Evolutionary conservation across 2,329 filamentous ascomycete species (phyloP), one percentile per base, ranked within the genome.

Genomic region (Aciculosporium take): DNA sequence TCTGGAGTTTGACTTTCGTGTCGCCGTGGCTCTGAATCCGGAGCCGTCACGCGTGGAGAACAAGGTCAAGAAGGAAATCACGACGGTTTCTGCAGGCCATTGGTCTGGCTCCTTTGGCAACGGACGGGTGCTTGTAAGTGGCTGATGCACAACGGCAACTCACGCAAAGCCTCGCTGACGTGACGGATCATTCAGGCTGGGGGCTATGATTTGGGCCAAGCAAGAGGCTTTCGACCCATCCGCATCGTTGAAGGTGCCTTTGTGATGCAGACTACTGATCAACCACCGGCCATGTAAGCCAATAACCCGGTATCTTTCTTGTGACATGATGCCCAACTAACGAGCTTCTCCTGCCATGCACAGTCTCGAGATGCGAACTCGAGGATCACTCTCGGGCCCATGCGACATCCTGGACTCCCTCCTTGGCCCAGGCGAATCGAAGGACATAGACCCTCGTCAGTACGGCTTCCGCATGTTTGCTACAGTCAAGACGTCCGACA

Each of bases 51-150:
- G 60, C 18, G 60, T 70, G 30, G 67, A 67, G 24, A 52, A 56
- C 10, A 59, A 65, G 39, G 63, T 61, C 27, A 59, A 63, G 42
- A 63, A 68, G 44, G 69, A 71, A 48, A 69, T 69, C 53, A 67
- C 68, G 23, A 66, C 66, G 10, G 66, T 71, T 39, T 60, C 60
- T 7, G 62, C 62, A 8, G 68, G 68, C 2, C 57, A 55, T 9
- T 72, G 67, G 66, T 65, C 63, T 7, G 68, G 66, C 6, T 64
- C 59, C 1, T 71, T 69, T 57, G 68, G 67, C 37, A 62, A 65
- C 39, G 68, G 68, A 23, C 63, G 60, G 27, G 62, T 70, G 45
- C 53, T 68, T 60, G 50, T 69, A 60, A 49, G 62, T 56, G 41
- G n/a, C 30, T 37, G 15, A 12, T 17, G 23, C 20, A 5, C 17